Conservation (phyloP, 1,284 basidiomycete genomes). For the Paramarasmius palmivorus region DNA sequence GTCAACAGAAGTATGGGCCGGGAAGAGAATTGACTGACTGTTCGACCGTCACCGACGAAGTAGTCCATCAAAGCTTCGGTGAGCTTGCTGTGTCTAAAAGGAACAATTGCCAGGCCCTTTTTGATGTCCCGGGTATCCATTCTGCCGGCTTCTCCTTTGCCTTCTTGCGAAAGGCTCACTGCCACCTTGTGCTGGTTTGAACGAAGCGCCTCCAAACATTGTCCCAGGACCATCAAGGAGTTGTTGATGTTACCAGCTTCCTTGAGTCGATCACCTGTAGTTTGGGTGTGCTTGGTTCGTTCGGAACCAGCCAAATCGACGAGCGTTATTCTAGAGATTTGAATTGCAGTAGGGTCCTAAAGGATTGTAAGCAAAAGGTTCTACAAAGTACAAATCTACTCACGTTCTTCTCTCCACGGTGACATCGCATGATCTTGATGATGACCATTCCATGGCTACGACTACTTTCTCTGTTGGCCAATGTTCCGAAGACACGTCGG, state of each 20-base stretch:
- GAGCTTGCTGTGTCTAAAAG: conserved; percentile 94
- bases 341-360: conserved; percentile 75
- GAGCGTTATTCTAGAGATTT: conserved; percentile 85
- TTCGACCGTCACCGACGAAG: conserved; percentile 90
- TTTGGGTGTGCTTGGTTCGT: conserved; percentile 89
- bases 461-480: conserved; percentile 91
- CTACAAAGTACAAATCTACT: conserved; percentile 22
- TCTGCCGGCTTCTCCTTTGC: conserved; percentile 46
- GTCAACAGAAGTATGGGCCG: no score
- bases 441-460: conserved; percentile 94
- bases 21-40: conserved; percentile 49
- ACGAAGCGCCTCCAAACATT: conserved; percentile 95
- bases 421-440: conserved; percentile 87
- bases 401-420: conserved; percentile 78
- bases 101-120: conserved; percentile 80
- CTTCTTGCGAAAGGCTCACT: conserved; percentile 44
- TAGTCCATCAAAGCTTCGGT: conserved; percentile 98
- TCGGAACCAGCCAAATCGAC: conserved; percentile 98
- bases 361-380: conserved; percentile 11
- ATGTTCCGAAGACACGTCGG: conserved; percentile 92
- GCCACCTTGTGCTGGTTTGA: conserved; percentile 84
- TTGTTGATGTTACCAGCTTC: conserved; percentile 99
- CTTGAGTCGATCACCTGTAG: conserved; percentile 87
- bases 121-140: conserved; percentile 72
- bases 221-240: conserved; percentile 96